These are phyloP conservation scores for Discostella stelligera DNA, from an alignment of 352 stramenopile species.

Conservation along the genomic window DNA sequence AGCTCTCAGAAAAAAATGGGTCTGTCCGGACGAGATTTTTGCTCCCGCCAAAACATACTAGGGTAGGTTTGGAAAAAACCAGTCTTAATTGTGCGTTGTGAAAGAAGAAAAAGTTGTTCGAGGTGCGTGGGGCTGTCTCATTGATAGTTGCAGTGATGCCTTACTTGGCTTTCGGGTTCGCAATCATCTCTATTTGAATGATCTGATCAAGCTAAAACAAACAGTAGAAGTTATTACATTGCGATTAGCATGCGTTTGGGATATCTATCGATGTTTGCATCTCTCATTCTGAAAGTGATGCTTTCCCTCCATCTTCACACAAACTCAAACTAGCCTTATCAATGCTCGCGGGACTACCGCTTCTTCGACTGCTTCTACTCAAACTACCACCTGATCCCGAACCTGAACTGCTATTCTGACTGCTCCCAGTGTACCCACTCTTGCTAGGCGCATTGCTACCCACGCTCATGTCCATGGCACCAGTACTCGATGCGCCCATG, in stretches of 20 bases:
- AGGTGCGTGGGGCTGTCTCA: too few relatives aligned
- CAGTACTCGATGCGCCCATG: background rate
- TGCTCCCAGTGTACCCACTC: background rate
- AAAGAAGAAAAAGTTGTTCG: too few relatives aligned
- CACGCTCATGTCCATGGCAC: conserved; percentile 30
- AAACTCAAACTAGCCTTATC: conserved; percentile 16
- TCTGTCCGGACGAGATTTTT: too few relatives aligned
- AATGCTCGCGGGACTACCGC: conserved; percentile 28
- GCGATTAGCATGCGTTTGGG: background rate
- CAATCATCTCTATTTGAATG: too few relatives aligned
- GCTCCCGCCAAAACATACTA: too few relatives aligned
- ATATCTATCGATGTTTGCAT: background rate
- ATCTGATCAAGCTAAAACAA: too few relatives aligned
- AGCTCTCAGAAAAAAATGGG: too few relatives aligned
- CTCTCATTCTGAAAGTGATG: background rate
- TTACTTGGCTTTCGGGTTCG: too few relatives aligned
- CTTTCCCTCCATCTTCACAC: background rate
- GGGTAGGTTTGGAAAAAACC: too few relatives aligned
- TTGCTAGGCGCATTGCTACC: conserved; percentile 16
- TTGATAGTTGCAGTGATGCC: too few relatives aligned
- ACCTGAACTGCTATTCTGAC: conserved; percentile 9
- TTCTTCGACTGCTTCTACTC: conserved; percentile 10
- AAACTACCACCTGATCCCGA: conserved; percentile 7
- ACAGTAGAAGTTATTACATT: too few relatives aligned
- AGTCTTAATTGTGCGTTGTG: too few relatives aligned